A percentile compares a stretch with the other conserved stretches of the same genome.
phyloP scores from a whole-genome alignment of 371 early-diverging fungal species.

The Apophysomyces elegans region DNA sequence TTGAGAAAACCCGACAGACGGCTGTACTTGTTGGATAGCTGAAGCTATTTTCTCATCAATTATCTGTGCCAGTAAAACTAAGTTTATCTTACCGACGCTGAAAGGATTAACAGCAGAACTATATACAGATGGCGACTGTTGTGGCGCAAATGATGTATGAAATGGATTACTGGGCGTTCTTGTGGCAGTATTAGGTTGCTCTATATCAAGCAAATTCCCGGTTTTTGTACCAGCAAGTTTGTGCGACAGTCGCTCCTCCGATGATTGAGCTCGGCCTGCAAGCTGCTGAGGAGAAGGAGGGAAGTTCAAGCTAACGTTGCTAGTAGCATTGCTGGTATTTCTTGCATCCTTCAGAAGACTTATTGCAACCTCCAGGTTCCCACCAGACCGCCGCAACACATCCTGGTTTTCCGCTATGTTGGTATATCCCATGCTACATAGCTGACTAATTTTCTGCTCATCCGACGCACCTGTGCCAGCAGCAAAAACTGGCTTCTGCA shows the following conservation, averaged over 20 bases:
- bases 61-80: conserved; percentile 13
- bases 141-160: conserved; percentile 8
- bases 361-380: conserved; percentile 61
- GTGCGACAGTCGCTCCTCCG: conserved; percentile 24
- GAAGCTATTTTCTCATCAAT: not conserved
- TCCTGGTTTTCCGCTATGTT: conserved; percentile 51
- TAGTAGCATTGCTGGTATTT: conserved; percentile 19
- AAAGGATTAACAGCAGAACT: not conserved
- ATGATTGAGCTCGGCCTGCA: conserved; percentile 31
- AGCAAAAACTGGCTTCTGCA: conserved; percentile 25
- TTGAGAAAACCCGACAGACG: conserved; percentile 8
- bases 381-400: conserved; percentile 62
- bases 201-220: conserved; percentile 23
- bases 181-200: not conserved
- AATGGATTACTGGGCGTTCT: conserved; percentile 11
- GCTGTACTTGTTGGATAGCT: not conserved
- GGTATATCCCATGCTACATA: conserved; percentile 55
- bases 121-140: conserved; percentile 10
- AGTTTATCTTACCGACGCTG: not conserved
- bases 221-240: conserved; percentile 24
- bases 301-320: conserved; percentile 18
- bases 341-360: conserved; percentile 53
- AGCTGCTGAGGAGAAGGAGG: conserved; percentile 18
- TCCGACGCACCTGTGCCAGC: conserved; percentile 25
- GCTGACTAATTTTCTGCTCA: conserved; percentile 42